A percentile compares a stretch with the other conserved stretches of the same genome.
Conservation (phyloP, 1,284 basidiomycete species). For the Lignosus rhinocerotis region DNA sequence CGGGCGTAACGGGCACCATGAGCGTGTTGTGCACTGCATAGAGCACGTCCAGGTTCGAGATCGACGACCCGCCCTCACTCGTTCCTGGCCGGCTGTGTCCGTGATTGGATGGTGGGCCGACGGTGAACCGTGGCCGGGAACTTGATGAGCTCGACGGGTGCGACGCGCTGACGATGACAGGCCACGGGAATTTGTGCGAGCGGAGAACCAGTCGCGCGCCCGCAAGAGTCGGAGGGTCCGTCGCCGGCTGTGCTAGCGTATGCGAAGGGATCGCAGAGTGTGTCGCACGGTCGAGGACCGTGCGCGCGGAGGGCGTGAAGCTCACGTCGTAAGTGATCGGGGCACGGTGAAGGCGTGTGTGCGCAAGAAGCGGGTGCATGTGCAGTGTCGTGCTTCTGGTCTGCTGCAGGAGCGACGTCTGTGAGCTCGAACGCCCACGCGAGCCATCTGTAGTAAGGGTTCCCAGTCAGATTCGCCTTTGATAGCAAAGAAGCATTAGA, state of each 20-base stretch:
- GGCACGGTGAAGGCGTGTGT: conserved; percentile 51
- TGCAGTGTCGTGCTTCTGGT: conserved; percentile 44
- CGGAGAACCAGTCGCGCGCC: conserved; percentile 53
- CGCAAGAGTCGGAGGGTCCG: conserved; percentile 53
- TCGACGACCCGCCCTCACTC: conserved; percentile 29
- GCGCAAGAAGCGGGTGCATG: conserved; percentile 64
- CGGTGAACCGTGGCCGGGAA: conserved; percentile 32
- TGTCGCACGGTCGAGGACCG: conserved; percentile 56
- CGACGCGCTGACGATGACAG: conserved; percentile 44
- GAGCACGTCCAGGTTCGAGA: conserved; percentile 66
- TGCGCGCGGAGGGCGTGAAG: conserved; percentile 56
- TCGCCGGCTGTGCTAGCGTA: conserved; percentile 63
- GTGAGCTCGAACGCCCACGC: conserved; percentile 21
- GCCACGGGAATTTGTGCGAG: conserved; percentile 63
- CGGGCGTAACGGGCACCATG: conserved; percentile 53
- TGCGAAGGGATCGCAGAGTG: conserved; percentile 55
- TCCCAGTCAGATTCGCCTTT: conserved; percentile 1
- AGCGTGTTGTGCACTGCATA: conserved; percentile 60
- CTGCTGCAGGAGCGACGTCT: conserved; percentile 36
- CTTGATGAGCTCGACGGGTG: conserved; percentile 24
- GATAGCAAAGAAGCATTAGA: neutral
- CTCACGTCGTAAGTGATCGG: conserved; percentile 63
- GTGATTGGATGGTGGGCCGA: conserved; percentile 33
- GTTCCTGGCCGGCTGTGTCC: conserved; percentile 28
- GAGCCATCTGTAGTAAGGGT: conserved; percentile 20